A percentile compares a stretch with the other conserved stretches of the same genome.
phyloP scores from a whole-genome alignment of 306 rosid species.

The Quercus parvula region DNA sequence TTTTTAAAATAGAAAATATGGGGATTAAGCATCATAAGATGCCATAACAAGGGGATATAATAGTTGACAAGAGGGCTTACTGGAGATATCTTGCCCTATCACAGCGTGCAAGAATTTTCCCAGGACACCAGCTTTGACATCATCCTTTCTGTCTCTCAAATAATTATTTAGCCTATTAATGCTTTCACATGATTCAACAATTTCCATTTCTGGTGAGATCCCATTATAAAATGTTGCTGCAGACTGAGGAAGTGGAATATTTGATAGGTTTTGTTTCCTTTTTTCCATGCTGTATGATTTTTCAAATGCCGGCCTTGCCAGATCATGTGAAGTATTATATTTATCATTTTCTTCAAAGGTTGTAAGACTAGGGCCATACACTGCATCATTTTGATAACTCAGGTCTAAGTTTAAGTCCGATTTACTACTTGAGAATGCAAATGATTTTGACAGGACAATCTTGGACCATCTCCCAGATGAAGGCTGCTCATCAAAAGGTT shows the following conservation, averaged over 20 bases:
- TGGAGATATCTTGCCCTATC: constrained; percentile 55
- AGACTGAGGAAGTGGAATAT: constrained; percentile 57
- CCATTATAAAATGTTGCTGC: constrained; percentile 73
- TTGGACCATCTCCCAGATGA: constrained; percentile 37
- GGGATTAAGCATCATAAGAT: neutral
- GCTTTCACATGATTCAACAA: constrained; percentile 66
- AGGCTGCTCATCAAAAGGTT: constrained; percentile 8
- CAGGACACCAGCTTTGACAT: constrained; percentile 69
- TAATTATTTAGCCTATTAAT: constrained; percentile 51
- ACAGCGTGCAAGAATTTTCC: constrained; percentile 75
- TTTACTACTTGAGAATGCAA: constrained; percentile 29
- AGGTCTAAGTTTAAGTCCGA: constrained; percentile 20
- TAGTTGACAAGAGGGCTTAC: constrained; percentile 36
- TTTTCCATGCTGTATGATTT: constrained; percentile 43
- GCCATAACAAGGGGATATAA: neutral
- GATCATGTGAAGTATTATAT: constrained; percentile 12
- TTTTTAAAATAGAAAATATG: neutral
- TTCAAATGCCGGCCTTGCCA: constrained; percentile 18
- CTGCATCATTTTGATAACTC: constrained; percentile 21
- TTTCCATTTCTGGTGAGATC: constrained; percentile 56
- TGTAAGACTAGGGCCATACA: neutral
- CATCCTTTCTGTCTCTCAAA: constrained; percentile 62
- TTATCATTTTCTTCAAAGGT: constrained; percentile 32
- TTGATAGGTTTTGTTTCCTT: constrained; percentile 44
- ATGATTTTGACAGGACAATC: constrained; percentile 31